A percentile compares a stretch with the other conserved stretches of the same genome.
Evolutionary conservation across 2,329 filamentous ascomycete genomes (phyloP).

Genomic region (Corynespora cassiicola): DNA sequence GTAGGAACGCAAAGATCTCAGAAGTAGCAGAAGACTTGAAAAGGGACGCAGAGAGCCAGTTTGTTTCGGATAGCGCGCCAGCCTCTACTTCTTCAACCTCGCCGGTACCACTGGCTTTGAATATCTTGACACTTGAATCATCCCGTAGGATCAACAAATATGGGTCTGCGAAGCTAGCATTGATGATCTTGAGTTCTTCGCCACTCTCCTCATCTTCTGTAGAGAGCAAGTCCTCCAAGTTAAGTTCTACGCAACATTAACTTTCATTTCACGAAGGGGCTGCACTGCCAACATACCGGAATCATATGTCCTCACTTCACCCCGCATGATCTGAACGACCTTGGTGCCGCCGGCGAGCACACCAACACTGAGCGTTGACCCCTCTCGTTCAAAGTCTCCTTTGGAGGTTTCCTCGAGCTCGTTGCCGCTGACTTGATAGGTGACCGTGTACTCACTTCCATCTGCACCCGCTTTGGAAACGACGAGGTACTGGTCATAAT

Average conservation of each 20-base stretch:
- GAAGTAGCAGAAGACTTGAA: conserved; percentile 70
- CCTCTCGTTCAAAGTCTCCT: conserved; percentile 91
- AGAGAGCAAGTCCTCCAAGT: conserved; percentile 87
- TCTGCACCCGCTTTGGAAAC: conserved; percentile 72
- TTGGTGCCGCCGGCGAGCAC: conserved; percentile 80
- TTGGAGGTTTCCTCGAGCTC: conserved; percentile 78
- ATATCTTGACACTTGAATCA: conserved; percentile 79
- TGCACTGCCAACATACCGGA: conserved; percentile 66
- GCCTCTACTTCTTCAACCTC: conserved; percentile 84
- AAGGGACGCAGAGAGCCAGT: conserved; percentile 84
- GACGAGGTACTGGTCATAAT: conserved; percentile 82
- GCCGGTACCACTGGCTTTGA: conserved; percentile 78
- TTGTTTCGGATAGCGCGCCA: conserved; percentile 65
- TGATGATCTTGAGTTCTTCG: conserved; percentile 77
- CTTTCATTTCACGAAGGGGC: conserved; percentile 2
- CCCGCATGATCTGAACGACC: conserved; percentile 85
- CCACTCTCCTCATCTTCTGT: conserved; percentile 85
- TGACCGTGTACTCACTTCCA: conserved; percentile 77
- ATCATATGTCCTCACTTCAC: conserved; percentile 89
- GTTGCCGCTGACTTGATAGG: conserved; percentile 76
- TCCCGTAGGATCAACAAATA: conserved; percentile 85
- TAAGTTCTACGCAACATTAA: conserved; percentile 67
- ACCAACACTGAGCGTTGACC: conserved; percentile 84
- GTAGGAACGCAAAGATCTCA: conserved; percentile 75
- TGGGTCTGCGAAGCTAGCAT: conserved; percentile 84